Evolutionary conservation across 495 filamentous ascomycete genomes (phyloP), one percentile per base, ranked within the genome.

Genomic region (Viridothelium virens): DNA sequence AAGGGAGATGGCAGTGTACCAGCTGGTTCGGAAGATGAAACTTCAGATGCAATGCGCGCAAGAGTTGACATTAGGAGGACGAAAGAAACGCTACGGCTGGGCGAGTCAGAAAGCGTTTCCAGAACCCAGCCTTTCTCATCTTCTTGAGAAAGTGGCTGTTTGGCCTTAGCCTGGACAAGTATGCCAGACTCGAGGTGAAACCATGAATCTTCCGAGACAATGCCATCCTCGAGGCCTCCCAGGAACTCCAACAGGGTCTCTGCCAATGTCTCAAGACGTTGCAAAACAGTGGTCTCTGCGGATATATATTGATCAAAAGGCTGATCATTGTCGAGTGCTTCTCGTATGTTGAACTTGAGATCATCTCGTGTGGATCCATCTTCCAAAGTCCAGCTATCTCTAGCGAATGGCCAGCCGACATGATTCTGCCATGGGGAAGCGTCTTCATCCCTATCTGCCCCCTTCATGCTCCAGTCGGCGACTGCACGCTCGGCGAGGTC

Each of bases 31-130:
- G 38, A 14, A 9, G 46, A 39, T 16, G 38, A 31, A 34, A 74
- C 70, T 39, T 77, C 72, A 38, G 63, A 65, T 18, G 69, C 56
- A 18, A 78, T 68, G 12, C 70, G 69, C 33, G 70, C 71, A 67
- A 96, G 82, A 83, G 92, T 91, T 53, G 89, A 86, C 2, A 86
- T 91, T 41, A 96, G 75, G 66, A 96, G 92, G 9, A 92, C 87
- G 73, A 96, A 94, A 0, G 88, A 90, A 66, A 92, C 89, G 71
- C 89, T 92, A 72, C 93, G 88, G 38, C 86, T 85, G 1, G 92
- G 91, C 0, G 84, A 82, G 10, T 83, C 78, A 0, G 87, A 82
- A 5, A 96, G 81, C 64, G 84, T 84, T 65, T 96, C 91, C 10
- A 94, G 80, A 10, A 93, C 80, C 75, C 82, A 83, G 9, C 82